phyloP scores from a whole-genome alignment of 2,329 filamentous ascomycete genomes.

The Emericellopsis cladophorae region DNA sequence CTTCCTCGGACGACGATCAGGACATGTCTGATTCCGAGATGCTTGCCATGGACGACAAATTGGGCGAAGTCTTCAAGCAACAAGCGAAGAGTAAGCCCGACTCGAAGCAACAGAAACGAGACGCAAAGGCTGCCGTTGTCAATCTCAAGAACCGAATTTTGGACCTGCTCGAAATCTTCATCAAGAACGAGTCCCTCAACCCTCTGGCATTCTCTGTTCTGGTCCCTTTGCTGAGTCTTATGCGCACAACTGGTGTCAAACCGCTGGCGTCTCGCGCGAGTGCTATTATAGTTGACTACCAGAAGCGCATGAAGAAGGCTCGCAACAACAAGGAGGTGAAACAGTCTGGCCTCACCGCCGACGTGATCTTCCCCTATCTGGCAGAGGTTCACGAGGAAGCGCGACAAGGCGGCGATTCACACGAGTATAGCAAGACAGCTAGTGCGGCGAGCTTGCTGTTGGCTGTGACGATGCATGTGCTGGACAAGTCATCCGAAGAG shows the following conservation, averaged over 20 bases:
- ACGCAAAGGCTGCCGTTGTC: slow-evolving; percentile 77
- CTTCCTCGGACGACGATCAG: slow-evolving; percentile 48
- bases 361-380: slow-evolving; percentile 45
- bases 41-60: slow-evolving; percentile 74
- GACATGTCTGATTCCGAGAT: slow-evolving; percentile 97
- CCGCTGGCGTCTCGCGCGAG: slow-evolving; percentile 62
- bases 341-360: slow-evolving; percentile 22
- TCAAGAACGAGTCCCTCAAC: slow-evolving; percentile 64
- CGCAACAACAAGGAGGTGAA: slow-evolving; percentile 24
- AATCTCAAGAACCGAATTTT: slow-evolving; percentile 93
- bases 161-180: slow-evolving; percentile 74
- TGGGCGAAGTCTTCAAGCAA: slow-evolving; percentile 76
- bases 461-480: slow-evolving; percentile 45
- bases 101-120: slow-evolving; percentile 70
- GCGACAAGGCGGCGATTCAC: slow-evolving; percentile 43
- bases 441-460: slow-evolving; percentile 61
- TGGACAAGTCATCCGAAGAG: slow-evolving; percentile 37
- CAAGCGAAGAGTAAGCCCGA: slow-evolving; percentile 48
- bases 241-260: slow-evolving; percentile 65
- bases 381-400: slow-evolving; percentile 57
- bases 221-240: slow-evolving; percentile 62
- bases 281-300: slow-evolving; percentile 60
- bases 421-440: slow-evolving; percentile 60
- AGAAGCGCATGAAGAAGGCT: slow-evolving; percentile 51
- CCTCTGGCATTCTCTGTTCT: slow-evolving; percentile 56